Base-by-base conservation (phyloP, 2,329 filamentous ascomycete species). In the Fusarium falciforme region DNA sequence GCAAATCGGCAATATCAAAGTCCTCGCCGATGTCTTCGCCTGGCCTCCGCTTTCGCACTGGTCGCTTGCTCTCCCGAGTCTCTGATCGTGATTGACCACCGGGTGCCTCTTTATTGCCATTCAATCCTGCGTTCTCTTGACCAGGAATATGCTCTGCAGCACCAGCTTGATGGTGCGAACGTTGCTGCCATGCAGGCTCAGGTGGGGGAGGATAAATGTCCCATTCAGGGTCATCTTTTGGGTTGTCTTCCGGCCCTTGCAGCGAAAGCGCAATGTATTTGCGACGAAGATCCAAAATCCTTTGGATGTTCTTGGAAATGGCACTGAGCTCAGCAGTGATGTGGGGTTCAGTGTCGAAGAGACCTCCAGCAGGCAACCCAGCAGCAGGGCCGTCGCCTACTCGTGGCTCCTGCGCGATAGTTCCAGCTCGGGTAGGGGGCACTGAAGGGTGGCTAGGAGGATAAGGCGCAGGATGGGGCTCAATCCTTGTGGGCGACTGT, bases 11-110 rank as follows among this genome's bases (percentile, higher is more conserved):
- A 80, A 98, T 89, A 70, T 94, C 89, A 80, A 99, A 99, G 81
- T 98, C 96, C 79, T 95, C 94, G 12, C 96, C 96, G 78, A 98
- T 94, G 79, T 97, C 91, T 76, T 96, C 90, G 4, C 96, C 96
- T 76, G 94, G 93, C 82, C 98, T 98, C 76, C 96, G 90, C 75
- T 84, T 92, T 79, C 90, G 92, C 10, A 85, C 83, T 29, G 86
- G 84, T 57, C 85, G 81, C 68, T 87, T 89, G 4, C 83, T 80
- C 20, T 79, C 82, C 8, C 71, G 65, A 52, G 68, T 78, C 33
- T 77, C 83, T 64, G 71, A 59, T 8, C 58, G 49, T 47, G 69
- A 35, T 49, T 76, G 58, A 20, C 59, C 64, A 20, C 61, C 57
- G 20, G 62, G 27, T 6, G 66, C 52, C 16, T 73, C 66, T 31